A percentile compares a stretch with the other conserved stretches of the same genome.
These are phyloP conservation scores for Castanea sativa DNA, from an alignment of 306 rosid species.

Conservation along the genomic window DNA sequence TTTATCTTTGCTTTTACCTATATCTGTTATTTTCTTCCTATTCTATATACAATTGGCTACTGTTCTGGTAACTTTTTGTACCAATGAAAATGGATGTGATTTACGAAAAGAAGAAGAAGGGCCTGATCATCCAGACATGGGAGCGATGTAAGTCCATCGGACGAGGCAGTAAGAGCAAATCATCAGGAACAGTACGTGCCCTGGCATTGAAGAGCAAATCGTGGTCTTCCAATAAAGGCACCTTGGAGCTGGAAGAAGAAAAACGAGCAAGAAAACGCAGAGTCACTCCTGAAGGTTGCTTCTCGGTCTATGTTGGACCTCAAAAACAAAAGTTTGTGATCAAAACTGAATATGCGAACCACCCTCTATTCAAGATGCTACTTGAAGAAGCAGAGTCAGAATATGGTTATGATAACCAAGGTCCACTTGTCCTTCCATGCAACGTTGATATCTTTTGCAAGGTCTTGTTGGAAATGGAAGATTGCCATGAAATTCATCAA, in stretches of 20 bases:
- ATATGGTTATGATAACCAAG: slow-evolving; percentile 63
- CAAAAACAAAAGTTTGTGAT: slow-evolving; percentile 67
- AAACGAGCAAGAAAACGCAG: slow-evolving; percentile 3
- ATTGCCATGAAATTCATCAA: slow-evolving; percentile 18
- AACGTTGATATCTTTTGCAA: slow-evolving; percentile 55
- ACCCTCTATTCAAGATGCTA: slow-evolving; percentile 70
- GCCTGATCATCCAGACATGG: slow-evolving; percentile 70
- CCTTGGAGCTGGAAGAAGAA: background rate
- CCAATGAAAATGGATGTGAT: slow-evolving; percentile 20
- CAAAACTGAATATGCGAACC: slow-evolving; percentile 62
- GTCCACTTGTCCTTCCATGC: slow-evolving; percentile 78
- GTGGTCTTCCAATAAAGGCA: slow-evolving; percentile 29
- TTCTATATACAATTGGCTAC: background rate
- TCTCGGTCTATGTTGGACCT: slow-evolving; percentile 79
- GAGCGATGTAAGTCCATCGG: slow-evolving; percentile 83
- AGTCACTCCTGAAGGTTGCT: slow-evolving; percentile 65
- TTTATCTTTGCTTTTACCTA: background rate
- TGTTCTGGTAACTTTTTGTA: background rate
- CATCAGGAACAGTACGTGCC: background rate
- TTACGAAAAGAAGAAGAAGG: slow-evolving; percentile 36
- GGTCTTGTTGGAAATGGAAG: slow-evolving; percentile 72
- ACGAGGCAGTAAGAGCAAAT: slow-evolving; percentile 22
- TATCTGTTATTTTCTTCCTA: background rate
- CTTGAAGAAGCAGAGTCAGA: slow-evolving; percentile 88
- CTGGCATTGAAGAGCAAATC: slow-evolving; percentile 50